Base-by-base conservation (phyloP, 108 stramenopile genomes). In the Parmales sp. region DNA sequence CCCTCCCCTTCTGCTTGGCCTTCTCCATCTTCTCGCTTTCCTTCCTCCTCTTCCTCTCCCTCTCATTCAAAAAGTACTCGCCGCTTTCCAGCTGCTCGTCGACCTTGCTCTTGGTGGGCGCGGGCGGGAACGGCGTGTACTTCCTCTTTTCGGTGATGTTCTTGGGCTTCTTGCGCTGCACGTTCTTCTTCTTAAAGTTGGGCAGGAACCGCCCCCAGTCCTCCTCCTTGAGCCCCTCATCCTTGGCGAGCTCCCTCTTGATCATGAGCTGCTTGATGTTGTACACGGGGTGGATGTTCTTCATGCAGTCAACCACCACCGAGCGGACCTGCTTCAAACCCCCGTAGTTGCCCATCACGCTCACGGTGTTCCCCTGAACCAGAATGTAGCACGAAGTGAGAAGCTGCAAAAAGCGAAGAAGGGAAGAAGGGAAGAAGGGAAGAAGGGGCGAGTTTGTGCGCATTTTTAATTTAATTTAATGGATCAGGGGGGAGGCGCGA, bases 201-300 rank as follows among this genome's bases (percentile, higher is more conserved):
- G 98, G 98, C 34, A 99, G 72, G 69, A 99, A 99, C n/a, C 98
- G 82, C 5, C 82, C 83, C 98, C 98, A 99, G 77, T 95, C 89
- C 74, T 97, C 95, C 46, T 91, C 76, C 51, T 78, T 72, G 6
- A 99, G 76, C 63, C 84, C 86, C 37, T 94, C 93, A 78, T 99
- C 98, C 67, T 94, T 90, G 25, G 89, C 94, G 13, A 99, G 82
- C 77, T 99, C 98, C 45, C 90, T 82, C 78, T 93, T 90, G 68
- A 99, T 99, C 98, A 99, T 99, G 49, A 99, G 87, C 45, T 93
- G 84, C 82, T 99, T 99, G 72, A 99, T 93, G 76, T 99, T 91
- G 80, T 99, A 99, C 51, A 99, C 88, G 29, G 98, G 98, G 72
- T 99, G 98, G 20, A 98, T 87, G 75, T 99, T 99, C 41, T 92